Base-by-base conservation (phyloP, 306 rosid genomes). In the Acacia crassicarpa region DNA sequence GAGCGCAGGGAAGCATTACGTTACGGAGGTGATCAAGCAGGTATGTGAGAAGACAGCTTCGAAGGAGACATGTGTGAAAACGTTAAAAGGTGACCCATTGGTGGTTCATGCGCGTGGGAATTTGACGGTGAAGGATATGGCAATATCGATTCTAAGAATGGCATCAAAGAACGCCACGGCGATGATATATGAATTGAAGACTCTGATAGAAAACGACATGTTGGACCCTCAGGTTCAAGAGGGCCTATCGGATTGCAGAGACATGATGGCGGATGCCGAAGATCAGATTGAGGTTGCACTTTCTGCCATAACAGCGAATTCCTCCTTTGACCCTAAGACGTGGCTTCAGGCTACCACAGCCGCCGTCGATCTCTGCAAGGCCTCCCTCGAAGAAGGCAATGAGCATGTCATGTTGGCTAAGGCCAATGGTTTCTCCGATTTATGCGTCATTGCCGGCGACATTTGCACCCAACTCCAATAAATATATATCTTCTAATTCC, bases 181-280 rank as follows among this genome's bases (percentile, higher is more conserved):
- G 1, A 78, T 84, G 53, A 17, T 82, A 3, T 12, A 2, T 0
- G 78, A 79, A 0, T 58, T 69, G 7, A 89, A 86, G 86, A 12
- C 0, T 1, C 54, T 76, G 85, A 77, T 79, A 0, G 81, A 74
- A 4, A 17, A 89, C 22, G 58, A 56, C 0, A 46, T 19, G 6
- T 68, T 84, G 53, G 75, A 53, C 13, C 88, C 89, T 0, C 51
- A 4, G 1, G 8, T 86, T 5, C 88, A 84, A 49, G 87, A 89
- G 58, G 91, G 88, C 0, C 23, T 86, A 56, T 25, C 86, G 11
- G 91, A 89, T 75, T 89, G 89, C 80, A 73, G 67, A 54, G 87
- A 82, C 49, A 67, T 69, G 0, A 46, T 78, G 15, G 9, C 71
- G 67, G 89, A 89, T 5, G 90, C 88, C 1, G 76, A 72, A 17